A percentile compares a stretch with the other conserved stretches of the same genome.
Conservation (phyloP, 495 filamentous ascomycete species). For the Terfezia boudieri region DNA sequence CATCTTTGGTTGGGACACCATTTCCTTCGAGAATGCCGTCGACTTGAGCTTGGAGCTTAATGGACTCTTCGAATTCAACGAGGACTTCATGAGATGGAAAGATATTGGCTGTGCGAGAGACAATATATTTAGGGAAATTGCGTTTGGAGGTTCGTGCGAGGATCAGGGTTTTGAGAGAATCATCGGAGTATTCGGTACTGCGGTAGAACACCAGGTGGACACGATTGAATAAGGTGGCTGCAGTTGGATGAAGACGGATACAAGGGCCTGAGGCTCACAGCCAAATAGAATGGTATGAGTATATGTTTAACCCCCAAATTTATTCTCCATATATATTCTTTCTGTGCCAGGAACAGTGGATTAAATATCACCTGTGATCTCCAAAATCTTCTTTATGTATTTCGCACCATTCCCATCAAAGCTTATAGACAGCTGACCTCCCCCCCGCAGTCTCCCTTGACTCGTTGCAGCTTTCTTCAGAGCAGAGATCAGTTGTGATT, state of each 20-base stretch:
- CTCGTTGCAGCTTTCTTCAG: slow-evolving; percentile 9
- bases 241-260: slow-evolving; percentile 50
- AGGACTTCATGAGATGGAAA: slow-evolving; percentile 53
- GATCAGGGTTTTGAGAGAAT: slow-evolving; percentile 86
- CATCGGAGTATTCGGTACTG: slow-evolving; percentile 93
- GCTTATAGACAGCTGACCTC: slow-evolving; percentile 10
- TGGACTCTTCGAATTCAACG: slow-evolving; percentile 71
- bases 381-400: slow-evolving; percentile 54
- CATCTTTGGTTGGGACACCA: slow-evolving; percentile 44
- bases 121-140: slow-evolving; percentile 78
- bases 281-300: background rate
- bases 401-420: slow-evolving; percentile 27
- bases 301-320: background rate
- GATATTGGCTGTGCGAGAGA: slow-evolving; percentile 74
- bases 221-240: slow-evolving; percentile 72
- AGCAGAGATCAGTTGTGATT: slow-evolving; percentile 51
- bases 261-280: slow-evolving; percentile 36
- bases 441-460: slow-evolving; percentile 2
- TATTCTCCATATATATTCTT: background rate
- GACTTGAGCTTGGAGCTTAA: slow-evolving; percentile 61
- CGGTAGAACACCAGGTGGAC: slow-evolving; percentile 91
- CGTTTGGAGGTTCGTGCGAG: slow-evolving; percentile 66
- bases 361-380: slow-evolving; percentile 28
- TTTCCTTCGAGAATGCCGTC: slow-evolving; percentile 61
- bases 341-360: background rate